Evolutionary conservation across 208 protist species (phyloP).

Genomic region (Wallacemonas rigidus): DNA sequence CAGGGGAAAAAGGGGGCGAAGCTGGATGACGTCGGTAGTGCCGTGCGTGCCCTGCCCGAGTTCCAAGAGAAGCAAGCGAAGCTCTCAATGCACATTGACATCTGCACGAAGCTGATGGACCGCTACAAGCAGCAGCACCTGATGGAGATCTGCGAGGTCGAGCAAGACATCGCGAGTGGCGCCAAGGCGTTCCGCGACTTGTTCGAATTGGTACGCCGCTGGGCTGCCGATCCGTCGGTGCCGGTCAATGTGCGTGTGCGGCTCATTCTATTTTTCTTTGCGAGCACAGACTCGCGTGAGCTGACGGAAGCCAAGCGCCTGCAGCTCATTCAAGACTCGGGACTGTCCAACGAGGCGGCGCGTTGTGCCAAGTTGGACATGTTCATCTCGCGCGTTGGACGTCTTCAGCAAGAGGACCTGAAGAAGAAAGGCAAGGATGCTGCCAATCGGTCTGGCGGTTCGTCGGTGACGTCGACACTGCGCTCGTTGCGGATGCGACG

Average conservation of each 20-base stretch:
- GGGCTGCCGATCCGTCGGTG: constrained; percentile 46
- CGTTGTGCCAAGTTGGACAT: constrained; percentile 44
- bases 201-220: constrained; percentile 43
- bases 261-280: constrained; percentile 57
- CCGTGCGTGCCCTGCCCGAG: constrained; percentile 61
- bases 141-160: constrained; percentile 61
- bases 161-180: constrained; percentile 61
- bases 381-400: constrained; percentile 39
- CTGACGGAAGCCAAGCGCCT: constrained; percentile 68
- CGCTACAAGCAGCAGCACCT: constrained; percentile 59
- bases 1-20: constrained; percentile 13
- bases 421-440: constrained; percentile 15
- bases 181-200: constrained; percentile 54
- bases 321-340: constrained; percentile 57
- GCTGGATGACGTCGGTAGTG: constrained; percentile 50
- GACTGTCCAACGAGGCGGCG: constrained; percentile 40
- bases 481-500: constrained; percentile 14
- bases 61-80: constrained; percentile 78
- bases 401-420: constrained; percentile 32
- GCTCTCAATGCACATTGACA: constrained; percentile 82
- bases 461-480: constrained; percentile 11
- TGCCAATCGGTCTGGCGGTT: not conserved
- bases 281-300: constrained; percentile 49
- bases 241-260: constrained; percentile 52
- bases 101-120: constrained; percentile 74